These are phyloP conservation scores for Neofusicoccum ribis DNA, from an alignment of 2,329 filamentous ascomycete genomes.

Conservation along the genomic window DNA sequence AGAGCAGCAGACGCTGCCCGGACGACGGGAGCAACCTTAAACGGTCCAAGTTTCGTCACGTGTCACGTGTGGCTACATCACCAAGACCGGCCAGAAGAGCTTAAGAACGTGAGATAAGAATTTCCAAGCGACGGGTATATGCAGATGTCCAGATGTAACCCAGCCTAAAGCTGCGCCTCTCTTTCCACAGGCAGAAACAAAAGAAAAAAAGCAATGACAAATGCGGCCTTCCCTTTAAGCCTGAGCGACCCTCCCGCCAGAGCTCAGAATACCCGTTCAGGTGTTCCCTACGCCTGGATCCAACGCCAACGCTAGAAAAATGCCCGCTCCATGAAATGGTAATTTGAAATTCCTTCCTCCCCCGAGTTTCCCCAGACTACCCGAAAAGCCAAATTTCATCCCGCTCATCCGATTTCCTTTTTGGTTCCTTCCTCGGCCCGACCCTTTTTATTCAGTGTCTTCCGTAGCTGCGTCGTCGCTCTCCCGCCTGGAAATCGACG, in stretches of 20 bases:
- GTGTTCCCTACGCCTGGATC: neutral
- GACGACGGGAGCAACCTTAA: conserved; percentile 18
- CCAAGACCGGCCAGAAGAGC: neutral
- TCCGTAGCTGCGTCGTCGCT: neutral
- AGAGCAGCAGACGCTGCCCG: neutral
- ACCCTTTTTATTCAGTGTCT: neutral
- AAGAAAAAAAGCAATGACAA: conserved; percentile 1
- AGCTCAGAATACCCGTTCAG: neutral
- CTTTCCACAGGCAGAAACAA: neutral
- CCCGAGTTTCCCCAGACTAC: neutral
- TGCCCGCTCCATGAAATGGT: neutral
- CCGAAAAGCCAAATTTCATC: neutral
- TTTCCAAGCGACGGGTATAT: conserved; percentile 16
- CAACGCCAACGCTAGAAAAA: conserved; percentile 15
- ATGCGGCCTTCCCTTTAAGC: neutral
- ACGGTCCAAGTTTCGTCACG: neutral
- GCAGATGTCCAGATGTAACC: conserved; percentile 7
- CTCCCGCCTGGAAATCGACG: neutral
- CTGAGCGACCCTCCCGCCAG: neutral
- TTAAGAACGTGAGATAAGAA: conserved; percentile 4
- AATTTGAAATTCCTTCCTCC: neutral
- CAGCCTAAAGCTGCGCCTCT: neutral
- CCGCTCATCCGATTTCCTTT: conserved; percentile 9
- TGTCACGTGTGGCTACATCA: neutral
- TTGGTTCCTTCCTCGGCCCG: neutral